These are phyloP conservation scores for Penicillium mononematosum DNA, from an alignment of 495 filamentous ascomycete species.

Conservation along the genomic window DNA sequence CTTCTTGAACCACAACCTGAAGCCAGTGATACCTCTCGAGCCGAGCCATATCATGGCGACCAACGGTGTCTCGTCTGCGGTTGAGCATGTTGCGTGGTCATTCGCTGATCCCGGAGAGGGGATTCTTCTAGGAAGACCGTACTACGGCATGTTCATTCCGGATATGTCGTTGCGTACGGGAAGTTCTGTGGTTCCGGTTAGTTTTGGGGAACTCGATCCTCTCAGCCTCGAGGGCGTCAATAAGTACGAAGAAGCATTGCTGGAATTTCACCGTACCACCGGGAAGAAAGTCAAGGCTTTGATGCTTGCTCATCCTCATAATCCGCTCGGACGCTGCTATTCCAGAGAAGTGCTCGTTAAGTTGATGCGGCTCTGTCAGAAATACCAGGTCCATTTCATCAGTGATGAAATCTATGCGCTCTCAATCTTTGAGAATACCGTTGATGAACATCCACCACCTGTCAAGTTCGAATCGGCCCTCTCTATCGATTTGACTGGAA, in stretches of 20 bases:
- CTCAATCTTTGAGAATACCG: slow-evolving; percentile 46
- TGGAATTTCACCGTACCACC: slow-evolving; percentile 21
- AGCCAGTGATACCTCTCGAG: slow-evolving; percentile 37
- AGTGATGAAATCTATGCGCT: slow-evolving; percentile 65
- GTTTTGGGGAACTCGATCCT: slow-evolving; percentile 45
- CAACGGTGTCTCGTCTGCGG: slow-evolving; percentile 48
- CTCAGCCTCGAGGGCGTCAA: slow-evolving; percentile 41
- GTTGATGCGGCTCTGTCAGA: slow-evolving; percentile 53
- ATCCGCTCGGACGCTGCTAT: slow-evolving; percentile 61
- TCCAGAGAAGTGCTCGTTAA: slow-evolving; percentile 43
- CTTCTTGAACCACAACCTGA: slow-evolving; percentile 46
- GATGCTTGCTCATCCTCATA: slow-evolving; percentile 60
- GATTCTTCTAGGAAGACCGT: slow-evolving; percentile 49
- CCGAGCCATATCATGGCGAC: slow-evolving; percentile 44
- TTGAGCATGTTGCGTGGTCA: slow-evolving; percentile 45
- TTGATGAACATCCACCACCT: slow-evolving; percentile 24
- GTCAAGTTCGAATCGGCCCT: slow-evolving; percentile 53
- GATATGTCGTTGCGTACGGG: slow-evolving; percentile 31
- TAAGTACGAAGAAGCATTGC: slow-evolving; percentile 42
- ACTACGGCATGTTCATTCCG: slow-evolving; percentile 50
- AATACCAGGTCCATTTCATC: slow-evolving; percentile 56
- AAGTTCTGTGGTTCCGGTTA: slow-evolving; percentile 40
- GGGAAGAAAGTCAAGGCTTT: slow-evolving; percentile 47
- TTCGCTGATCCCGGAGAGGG: slow-evolving; percentile 50
- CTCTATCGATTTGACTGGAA: slow-evolving; percentile 43